Base-by-base conservation (phyloP, 208 protist genomes). In the Wallacemonas sp. region DNA sequence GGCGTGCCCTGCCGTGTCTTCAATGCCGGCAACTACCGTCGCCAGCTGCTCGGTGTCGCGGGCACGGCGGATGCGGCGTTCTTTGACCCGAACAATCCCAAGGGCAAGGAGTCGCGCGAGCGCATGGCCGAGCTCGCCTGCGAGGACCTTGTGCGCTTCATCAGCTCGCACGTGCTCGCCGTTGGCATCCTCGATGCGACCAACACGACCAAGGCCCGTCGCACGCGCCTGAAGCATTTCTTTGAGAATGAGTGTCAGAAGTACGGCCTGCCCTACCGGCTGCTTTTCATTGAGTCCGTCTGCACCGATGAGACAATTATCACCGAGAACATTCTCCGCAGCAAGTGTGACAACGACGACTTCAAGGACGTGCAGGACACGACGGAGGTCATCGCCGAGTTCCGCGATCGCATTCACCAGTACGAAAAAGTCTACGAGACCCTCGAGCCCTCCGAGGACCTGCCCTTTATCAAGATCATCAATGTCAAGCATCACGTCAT, bases 211-310 rank as follows among this genome's bases (percentile, higher is more conserved):
- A 73, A 65, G 29, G 77, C 75, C 61, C 87, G 94, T 16, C 79
- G 94, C 12, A 14, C 54, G 20, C 76, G 80, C 64, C 57, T 98
- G 22, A 48, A 84, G 39, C 67, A 89, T 25, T 87, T 81, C 77
- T 96, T 95, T 44, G 68, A 68, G 32, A 44, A 63, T 5, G 76
- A 83, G 39, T 63, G 77, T 18, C 55, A 77, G 26, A 67, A 79
- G 41, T 45, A 61, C 11, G 61, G 69, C 31, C 54, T 91, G 57
- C 68, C 79, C n/a, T 92, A 81, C 69, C 84, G 87, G 2, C 54
- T 95, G 22, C 79, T 97, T n/a, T 97, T 95, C 67, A 94, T 96
- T 68, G 93, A 97, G 72, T 96, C 90, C 23, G 86, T 97, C 52
- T 97, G 93, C 72, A 94, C 89, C 26, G 91, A 97, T 63, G 78